phyloP scores from a whole-genome alignment of 1,284 basidiomycete genomes.

The Ustilago hordei region DNA sequence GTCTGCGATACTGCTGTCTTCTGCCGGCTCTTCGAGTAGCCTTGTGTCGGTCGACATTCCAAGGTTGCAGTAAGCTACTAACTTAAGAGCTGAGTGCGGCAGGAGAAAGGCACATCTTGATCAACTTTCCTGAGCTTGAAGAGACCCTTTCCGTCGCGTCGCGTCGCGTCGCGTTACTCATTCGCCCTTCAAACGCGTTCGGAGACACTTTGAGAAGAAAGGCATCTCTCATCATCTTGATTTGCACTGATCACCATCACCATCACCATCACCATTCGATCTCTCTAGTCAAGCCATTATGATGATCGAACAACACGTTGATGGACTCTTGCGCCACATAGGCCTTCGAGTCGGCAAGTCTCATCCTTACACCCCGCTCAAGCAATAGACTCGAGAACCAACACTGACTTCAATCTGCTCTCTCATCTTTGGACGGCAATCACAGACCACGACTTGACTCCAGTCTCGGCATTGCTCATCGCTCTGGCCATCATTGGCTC shows the following conservation, averaged over 20 bases:
- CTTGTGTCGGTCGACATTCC: too few relatives aligned
- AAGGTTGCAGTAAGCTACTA: neutral
- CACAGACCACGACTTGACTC: constrained; percentile 46
- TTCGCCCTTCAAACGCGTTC: constrained; percentile 5
- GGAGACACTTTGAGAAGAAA: neutral
- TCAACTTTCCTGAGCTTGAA: neutral
- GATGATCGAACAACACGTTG: constrained; percentile 32
- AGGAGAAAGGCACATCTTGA: neutral
- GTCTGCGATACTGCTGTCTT: neutral
- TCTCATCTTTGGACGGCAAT: neutral
- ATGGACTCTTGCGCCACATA: constrained; percentile 43
- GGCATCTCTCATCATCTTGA: neutral
- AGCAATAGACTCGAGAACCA: neutral
- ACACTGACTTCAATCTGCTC: neutral
- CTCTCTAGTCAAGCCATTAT: constrained; percentile 4
- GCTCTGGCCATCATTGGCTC: constrained; percentile 38
- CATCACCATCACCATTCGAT: neutral
- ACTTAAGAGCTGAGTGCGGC: neutral
- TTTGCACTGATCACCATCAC: neutral
- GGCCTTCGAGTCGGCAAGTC: constrained; percentile 48
- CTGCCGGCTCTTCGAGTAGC: neutral
- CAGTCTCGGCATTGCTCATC: constrained; percentile 32
- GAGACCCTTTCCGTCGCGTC: constrained; percentile 7
- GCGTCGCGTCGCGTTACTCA: constrained; percentile 11
- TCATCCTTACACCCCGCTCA: neutral